These are phyloP conservation scores for Salix viminalis DNA, from an alignment of 345 rosid genomes.

Conservation along the genomic window DNA sequence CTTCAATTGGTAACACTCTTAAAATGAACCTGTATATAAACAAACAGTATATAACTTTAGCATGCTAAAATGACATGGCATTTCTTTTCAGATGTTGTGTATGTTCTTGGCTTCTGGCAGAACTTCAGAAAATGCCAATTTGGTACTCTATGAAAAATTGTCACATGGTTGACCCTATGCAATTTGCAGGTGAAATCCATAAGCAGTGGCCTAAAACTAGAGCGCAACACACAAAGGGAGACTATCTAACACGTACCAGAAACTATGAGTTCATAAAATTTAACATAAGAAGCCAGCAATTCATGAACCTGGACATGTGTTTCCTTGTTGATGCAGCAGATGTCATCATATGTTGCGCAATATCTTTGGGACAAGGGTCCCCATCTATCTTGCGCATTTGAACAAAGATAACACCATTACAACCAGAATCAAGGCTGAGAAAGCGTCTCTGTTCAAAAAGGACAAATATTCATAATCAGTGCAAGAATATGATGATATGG, in stretches of 20 bases:
- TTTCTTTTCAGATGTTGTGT: neutral
- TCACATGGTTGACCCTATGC: neutral
- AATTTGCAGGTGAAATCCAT: neutral
- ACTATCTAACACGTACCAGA: neutral
- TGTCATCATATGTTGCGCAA: constrained; percentile 81
- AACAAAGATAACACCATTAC: constrained; percentile 79
- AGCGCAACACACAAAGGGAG: neutral
- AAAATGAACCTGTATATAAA: constrained; percentile 58
- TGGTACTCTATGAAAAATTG: neutral
- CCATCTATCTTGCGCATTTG: constrained; percentile 89
- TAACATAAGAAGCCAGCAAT: constrained; percentile 3
- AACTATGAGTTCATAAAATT: neutral
- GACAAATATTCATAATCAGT: constrained; percentile 1
- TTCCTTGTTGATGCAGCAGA: constrained; percentile 77
- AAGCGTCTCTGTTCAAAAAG: constrained; percentile 64
- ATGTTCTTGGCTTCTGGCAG: neutral
- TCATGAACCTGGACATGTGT: constrained; percentile 80
- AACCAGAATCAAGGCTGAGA: constrained; percentile 78
- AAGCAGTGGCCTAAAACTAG: neutral
- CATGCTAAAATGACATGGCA: neutral
- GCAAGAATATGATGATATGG: neutral
- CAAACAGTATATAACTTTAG: neutral
- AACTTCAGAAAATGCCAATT: neutral
- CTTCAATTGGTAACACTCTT: constrained; percentile 85
- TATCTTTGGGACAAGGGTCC: constrained; percentile 79